Conservation (phyloP, 2,329 filamentous ascomycete species). For the Pseudonectria buxi region DNA sequence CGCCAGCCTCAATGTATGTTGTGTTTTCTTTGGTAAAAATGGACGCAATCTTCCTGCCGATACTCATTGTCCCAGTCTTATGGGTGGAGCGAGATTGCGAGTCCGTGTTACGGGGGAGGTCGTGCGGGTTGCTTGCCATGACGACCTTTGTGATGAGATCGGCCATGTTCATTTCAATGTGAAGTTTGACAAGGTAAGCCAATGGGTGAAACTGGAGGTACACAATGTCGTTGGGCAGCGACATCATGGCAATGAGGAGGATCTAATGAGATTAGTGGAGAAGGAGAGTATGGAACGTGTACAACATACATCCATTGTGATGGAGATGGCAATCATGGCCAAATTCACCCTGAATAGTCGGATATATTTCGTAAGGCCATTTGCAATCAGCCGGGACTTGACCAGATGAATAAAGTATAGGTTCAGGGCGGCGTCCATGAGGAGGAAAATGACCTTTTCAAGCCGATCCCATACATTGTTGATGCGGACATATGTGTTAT, state of each 20-base stretch:
- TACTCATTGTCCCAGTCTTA: too few species aligned
- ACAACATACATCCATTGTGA: constrained; percentile 20
- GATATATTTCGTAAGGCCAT: constrained; percentile 44
- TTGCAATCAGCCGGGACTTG: constrained; percentile 36
- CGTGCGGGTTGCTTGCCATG: too few species aligned
- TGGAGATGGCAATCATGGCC: constrained; percentile 20
- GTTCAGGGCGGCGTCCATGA: constrained; percentile 41
- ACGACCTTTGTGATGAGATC: constrained; percentile 22
- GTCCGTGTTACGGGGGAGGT: too few species aligned
- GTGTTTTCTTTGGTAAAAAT: too few species aligned
- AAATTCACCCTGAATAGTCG: constrained; percentile 34
- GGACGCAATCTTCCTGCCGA: too few species aligned
- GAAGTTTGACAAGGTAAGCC: constrained; percentile 21
- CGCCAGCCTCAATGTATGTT: too few species aligned
- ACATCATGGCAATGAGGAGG: constrained; percentile 22
- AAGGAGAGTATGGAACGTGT: too few species aligned
- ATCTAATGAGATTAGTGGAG: constrained; percentile 7
- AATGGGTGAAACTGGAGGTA: constrained; percentile 23
- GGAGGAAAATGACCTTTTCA: constrained; percentile 40
- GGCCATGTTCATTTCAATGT: constrained; percentile 25
- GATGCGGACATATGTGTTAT: constrained; percentile 30
- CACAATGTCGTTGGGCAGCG: constrained; percentile 21
- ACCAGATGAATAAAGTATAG: constrained; percentile 40
- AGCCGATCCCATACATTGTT: constrained; percentile 44
- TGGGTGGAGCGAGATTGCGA: too few species aligned